Percentiles rank a stretch among this genome's conserved stretches.
These are phyloP conservation scores for Castanopsis chinensis DNA, from an alignment of 306 rosid genomes.

Conservation along the genomic window DNA sequence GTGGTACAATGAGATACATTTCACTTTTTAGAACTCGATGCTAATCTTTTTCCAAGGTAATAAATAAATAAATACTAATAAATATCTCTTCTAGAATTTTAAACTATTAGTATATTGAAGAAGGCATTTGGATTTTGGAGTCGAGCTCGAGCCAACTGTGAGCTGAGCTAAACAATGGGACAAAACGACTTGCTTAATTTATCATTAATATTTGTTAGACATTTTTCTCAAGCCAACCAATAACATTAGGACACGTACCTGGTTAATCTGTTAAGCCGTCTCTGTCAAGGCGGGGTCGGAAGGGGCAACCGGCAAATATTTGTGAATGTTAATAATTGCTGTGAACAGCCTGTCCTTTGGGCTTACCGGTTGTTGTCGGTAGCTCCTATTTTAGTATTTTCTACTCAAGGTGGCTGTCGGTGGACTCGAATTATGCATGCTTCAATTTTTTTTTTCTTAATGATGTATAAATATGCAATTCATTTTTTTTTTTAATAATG, in stretches of 20 bases:
- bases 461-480: too few relatives aligned
- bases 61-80: too few relatives aligned
- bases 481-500: too few relatives aligned
- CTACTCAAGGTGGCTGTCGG: conserved; percentile 46
- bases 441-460: background rate
- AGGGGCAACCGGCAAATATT: background rate
- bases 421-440: conserved; percentile 31
- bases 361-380: conserved; percentile 41
- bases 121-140: too few relatives aligned
- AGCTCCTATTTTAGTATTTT: conserved; percentile 14
- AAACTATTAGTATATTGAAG: too few relatives aligned
- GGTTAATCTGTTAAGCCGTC: background rate
- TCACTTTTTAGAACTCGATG: too few relatives aligned
- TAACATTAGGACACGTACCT: conserved; percentile 1
- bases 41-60: too few relatives aligned
- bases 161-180: too few relatives aligned
- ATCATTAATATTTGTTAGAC: background rate
- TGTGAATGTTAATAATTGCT: background rate
- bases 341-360: conserved; percentile 47
- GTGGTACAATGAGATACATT: too few relatives aligned
- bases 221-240: background rate
- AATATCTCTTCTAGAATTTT: too few relatives aligned
- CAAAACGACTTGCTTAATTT: too few relatives aligned
- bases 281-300: background rate
- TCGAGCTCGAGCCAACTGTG: too few relatives aligned